phyloP scores from a whole-genome alignment of 1,139 yeast species.

The Pichia sp. region DNA sequence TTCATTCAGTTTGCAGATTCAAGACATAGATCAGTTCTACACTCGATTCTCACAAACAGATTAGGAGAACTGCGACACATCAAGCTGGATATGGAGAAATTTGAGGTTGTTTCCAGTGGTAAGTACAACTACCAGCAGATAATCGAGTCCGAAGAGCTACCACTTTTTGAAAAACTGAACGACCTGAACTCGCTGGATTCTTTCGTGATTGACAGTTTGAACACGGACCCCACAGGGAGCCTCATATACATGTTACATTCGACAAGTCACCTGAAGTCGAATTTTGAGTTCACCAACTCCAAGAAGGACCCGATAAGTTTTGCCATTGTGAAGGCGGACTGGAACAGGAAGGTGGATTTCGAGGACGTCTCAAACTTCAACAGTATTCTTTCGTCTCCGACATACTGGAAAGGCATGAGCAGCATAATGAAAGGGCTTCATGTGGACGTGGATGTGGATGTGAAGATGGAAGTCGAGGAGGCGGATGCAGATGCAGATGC shows the following conservation, averaged over 20 bases:
- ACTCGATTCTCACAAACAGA: conserved; percentile 20
- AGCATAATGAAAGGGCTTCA: neutral
- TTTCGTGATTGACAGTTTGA: conserved; percentile 18
- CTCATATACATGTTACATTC: conserved; percentile 22
- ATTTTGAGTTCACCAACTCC: conserved; percentile 15
- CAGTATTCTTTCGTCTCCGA: conserved; percentile 14
- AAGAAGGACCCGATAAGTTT: conserved; percentile 21
- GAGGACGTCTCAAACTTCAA: conserved; percentile 11
- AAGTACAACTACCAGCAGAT: conserved; percentile 20
- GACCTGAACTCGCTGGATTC: conserved; percentile 16
- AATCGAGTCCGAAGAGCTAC: conserved; percentile 16
- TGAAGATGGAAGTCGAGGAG: neutral
- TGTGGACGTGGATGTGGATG: neutral
- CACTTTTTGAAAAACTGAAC: conserved; percentile 23
- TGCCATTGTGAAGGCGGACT: conserved; percentile 1
- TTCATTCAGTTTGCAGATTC: conserved; percentile 15
- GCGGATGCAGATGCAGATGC: neutral
- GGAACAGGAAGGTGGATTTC: neutral
- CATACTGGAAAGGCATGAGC: conserved; percentile 11
- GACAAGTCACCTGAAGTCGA: conserved; percentile 16
- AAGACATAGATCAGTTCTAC: neutral
- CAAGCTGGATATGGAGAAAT: conserved; percentile 3
- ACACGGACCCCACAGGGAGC: conserved; percentile 19
- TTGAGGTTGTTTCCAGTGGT: neutral
- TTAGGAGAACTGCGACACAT: conserved; percentile 18